Evolutionary conservation across 805 yeast species (phyloP), one percentile per base, ranked within the genome.

Genomic region (Metschnikowia amazonensis): DNA sequence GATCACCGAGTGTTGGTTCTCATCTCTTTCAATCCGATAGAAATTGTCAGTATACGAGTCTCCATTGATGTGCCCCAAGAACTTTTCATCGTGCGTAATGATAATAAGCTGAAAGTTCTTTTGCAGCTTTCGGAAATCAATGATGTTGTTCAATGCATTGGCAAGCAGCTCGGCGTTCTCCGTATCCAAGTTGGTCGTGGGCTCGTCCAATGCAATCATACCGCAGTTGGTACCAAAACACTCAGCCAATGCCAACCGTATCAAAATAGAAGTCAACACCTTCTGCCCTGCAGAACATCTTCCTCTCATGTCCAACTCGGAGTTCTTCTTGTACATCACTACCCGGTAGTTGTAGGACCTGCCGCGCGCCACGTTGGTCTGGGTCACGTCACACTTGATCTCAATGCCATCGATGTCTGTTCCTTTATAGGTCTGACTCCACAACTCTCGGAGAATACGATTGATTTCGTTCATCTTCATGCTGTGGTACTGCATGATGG

Each of bases 241-340:
- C 64, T 94, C 98, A 1, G 98, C 94, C 39, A 94, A 70, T 0
- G 97, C 97, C 45, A 94, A 67, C 45, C 99, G 74, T 46, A 94
- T 92, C 27, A 94, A 81, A 39, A 94, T 90, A 32, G 95, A 84
- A 0, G 98, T 97, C 37, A 94, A 66, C 4, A 94, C 97, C 58
- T 89, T 88, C 64, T 94, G 99, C 0, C 99, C 99, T 0, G 99
- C 98, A 1, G 97, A 88, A 63, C 99, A 94, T 47, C 99, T 70
- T 0, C 99, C 99, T 50, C 99, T 77, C 99, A 94, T 94, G 60
- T 94, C 99, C 39, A 94, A 69, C 63, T 94, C 98, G 1, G 83
- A 86, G 48, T 86, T 92, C 58, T 86, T 88, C 62, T 94, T 94
- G 48, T 82, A 82, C 99, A 94, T 94, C 18, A 90, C 96, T 16